Evolutionary conservation across 225 moss, liverwort and hornwort species (phyloP), one percentile per base, ranked within the genome.

Genomic region (Pleurozium schreberi): DNA sequence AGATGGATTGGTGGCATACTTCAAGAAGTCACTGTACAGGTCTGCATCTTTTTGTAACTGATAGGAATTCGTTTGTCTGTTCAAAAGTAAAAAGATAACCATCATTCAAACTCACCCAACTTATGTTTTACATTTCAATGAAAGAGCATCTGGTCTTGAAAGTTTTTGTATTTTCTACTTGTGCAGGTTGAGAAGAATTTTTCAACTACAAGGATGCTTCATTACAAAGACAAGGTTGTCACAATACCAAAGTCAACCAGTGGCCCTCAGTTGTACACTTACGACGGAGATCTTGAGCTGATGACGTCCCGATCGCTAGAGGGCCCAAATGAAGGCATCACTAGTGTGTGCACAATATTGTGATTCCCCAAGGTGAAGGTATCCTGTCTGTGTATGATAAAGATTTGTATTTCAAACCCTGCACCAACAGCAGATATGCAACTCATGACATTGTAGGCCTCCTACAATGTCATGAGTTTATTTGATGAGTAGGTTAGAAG

Each of bases 1-100:
- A 86, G 92, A 75, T 98, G 98, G 98, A 90, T 94, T 47, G 88
- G 92, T 75, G 97, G 97, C 50, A 80, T 89, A 69, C 95, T 98
- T 66, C 85, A 95, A 82, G 93, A 93, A 88, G 94, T 94, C 80
- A 88, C 90, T 78, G 76, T 95, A 50, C 89, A 95, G 91, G 93
- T 94, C 80, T 92, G 84, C 90, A 50, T 58, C 60, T 68, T 34
- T 65, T 64, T 18, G 31, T 40, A 40, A 78, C 27, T 34, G 53
- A 89, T 66, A 43, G 27, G 13, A 76, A 28, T 27, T 65, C 17
- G 58, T 47, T 70, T 81, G 19, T 80, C 43, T 40, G 61, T 49
- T 79, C 40, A 38, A 68, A 30, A 42, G 31, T 22, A 23, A 87
- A 69, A 64, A 21, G 16, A 78, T n/a, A 83, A 64, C 16, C 14